A percentile compares a stretch with the other conserved stretches of the same genome.
Conservation (phyloP, 1,139 yeast genomes). For the Pichia sp. region DNA sequence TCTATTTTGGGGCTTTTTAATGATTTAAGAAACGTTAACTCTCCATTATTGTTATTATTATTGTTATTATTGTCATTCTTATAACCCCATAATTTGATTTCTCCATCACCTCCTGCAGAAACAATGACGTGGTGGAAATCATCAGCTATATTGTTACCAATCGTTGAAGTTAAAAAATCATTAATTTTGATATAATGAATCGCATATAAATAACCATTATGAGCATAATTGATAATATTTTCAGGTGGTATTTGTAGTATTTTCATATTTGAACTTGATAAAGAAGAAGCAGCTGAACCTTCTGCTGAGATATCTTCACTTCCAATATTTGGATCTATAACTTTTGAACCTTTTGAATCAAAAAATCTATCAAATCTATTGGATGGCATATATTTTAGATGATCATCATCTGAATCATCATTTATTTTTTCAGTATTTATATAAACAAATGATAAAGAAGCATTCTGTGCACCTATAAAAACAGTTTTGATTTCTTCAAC, state of each 20-base stretch:
- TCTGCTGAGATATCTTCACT: neutral
- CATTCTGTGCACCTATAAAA: constrained; percentile 88
- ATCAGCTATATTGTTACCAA: constrained; percentile 25
- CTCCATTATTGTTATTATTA: neutral
- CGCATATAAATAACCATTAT: constrained; percentile 81
- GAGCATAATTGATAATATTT: constrained; percentile 75
- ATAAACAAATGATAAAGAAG: constrained; percentile 70
- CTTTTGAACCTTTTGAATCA: constrained; percentile 67
- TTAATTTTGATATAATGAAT: constrained; percentile 35
- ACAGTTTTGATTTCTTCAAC: constrained; percentile 52
- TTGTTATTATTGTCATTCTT: constrained; percentile 8
- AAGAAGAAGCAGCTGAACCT: neutral
- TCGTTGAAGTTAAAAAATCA: constrained; percentile 16
- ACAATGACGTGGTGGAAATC: constrained; percentile 38
- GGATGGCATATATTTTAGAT: constrained; percentile 57
- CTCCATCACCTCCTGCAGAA: constrained; percentile 89
- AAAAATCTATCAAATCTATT: constrained; percentile 79
- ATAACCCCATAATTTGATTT: constrained; percentile 67
- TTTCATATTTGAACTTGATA: constrained; percentile 1
- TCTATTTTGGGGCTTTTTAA: constrained; percentile 52
- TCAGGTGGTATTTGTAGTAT: constrained; percentile 63
- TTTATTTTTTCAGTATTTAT: constrained; percentile 30
- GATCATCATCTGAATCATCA: constrained; percentile 23
- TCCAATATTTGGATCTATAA: neutral
- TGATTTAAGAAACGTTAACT: constrained; percentile 31